Conservation (phyloP, 805 yeast species). For the Lachancea lanzarotensis region DNA sequence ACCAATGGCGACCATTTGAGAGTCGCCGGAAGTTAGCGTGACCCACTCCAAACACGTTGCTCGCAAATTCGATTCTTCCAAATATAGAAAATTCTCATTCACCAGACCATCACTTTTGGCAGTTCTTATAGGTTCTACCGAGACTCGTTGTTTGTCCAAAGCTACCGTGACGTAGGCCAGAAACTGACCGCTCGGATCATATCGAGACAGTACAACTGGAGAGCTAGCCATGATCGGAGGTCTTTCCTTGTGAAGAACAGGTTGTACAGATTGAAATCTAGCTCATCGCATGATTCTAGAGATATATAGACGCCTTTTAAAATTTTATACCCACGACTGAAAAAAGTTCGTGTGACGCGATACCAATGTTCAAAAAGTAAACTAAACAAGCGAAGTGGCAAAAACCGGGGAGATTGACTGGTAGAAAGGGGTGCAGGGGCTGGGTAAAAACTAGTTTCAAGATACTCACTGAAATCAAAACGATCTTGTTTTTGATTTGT, state of each 20-base stretch:
- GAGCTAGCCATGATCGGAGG: constrained; percentile 9
- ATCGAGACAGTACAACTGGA: constrained; percentile 38
- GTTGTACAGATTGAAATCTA: background rate
- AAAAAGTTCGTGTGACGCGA: too few species aligned
- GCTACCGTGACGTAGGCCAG: constrained; percentile 62
- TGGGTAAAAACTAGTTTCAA: too few species aligned
- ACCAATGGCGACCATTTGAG: constrained; percentile 51
- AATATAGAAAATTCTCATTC: constrained; percentile 29
- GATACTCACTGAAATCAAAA: too few species aligned
- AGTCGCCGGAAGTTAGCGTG: constrained; percentile 30
- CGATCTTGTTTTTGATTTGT: too few species aligned
- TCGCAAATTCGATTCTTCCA: constrained; percentile 22
- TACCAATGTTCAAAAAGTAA: too few species aligned
- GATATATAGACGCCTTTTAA: background rate
- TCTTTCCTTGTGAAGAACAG: too few species aligned
- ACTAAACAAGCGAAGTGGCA: too few species aligned
- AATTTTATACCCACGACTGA: too few species aligned
- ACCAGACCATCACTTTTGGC: constrained; percentile 39
- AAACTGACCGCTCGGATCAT: constrained; percentile 56
- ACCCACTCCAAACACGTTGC: constrained; percentile 24
- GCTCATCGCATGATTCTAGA: constrained; percentile 5
- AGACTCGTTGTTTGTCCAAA: constrained; percentile 62
- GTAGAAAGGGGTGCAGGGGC: too few species aligned
- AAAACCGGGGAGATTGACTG: too few species aligned
- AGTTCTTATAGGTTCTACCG: constrained; percentile 52